Base-by-base conservation (phyloP, 1,139 yeast species). In the Pichia sp. region DNA sequence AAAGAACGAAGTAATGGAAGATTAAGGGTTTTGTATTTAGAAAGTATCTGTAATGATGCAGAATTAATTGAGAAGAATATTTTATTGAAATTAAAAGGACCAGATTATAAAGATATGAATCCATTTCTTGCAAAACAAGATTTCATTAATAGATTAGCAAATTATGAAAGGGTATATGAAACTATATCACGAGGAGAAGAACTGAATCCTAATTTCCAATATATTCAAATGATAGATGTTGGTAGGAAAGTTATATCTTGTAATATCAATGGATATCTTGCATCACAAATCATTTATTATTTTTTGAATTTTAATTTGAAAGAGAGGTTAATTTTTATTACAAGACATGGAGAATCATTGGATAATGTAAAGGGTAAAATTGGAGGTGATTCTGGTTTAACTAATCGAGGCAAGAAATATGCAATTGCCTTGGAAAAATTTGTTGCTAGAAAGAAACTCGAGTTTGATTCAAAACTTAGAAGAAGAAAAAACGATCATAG, bases 191-290 rank as follows among this genome's bases (percentile, higher is more conserved):
- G 83, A 31, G 76, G 71, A 29, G 91, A 84, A 56, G 85, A 79
- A 49, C 66, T 67, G 35, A 61, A 70, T 26, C 74, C 73, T 9
- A 74, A 74, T 9, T 76, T 84, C 50, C 96, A 87, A 57, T 91
- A 87, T 55, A 87, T 89, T 48, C 88, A 91, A 63, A 88, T 91
- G 93, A 87, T 91, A 46, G 91, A 91, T 61, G 96, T 89, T 9
- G 97, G 97, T 6, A 80, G 86, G 53, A 91, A 91, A 60, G 88
- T 89, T 33, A 95, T 88, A 33, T 84, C 96, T 39, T 88, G 81
- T 60, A 87, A 88, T 57, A 85, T 89, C 43, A 87, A 85, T 55
- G 97, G 97, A 0, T 91, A 87, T 56, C 67, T 91, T 42, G 89
- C 96, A 0, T 91, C 96, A 1, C 97, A 91, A 59, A 85, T 95